Base-by-base conservation (phyloP, 257 asterid species). In the Lithospermum erythrorhizon region DNA sequence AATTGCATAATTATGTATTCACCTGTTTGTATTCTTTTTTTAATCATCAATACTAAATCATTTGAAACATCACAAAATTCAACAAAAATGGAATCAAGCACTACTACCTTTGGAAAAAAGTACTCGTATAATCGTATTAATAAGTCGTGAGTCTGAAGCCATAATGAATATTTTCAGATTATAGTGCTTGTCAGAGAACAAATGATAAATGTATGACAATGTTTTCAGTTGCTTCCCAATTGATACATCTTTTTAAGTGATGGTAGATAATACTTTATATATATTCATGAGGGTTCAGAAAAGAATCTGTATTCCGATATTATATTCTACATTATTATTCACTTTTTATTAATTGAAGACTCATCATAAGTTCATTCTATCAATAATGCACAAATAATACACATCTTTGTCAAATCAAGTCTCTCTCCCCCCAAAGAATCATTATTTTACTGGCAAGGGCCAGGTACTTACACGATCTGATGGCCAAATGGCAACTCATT, bases 101-200 rank as follows among this genome's bases (percentile, higher is more conserved):
- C 3, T 16, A 41, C 48, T 41, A 41, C 15, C 9, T 41, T 9
- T 0, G 4, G 9, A 41, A 9, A 41, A 41, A 41, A 41, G 10
- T 9, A 32, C 41, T 32, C 41, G 41, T 41, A 1, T 41, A 35
- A 35, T 25, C 29, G 29, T 32, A 6, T 9, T 3, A 54, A 20
- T 55, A 56, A 68, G 6, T 32, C 29, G 64, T 21, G 9, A 49
- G 52, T 56, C 35, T 30, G 68, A 71, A 71, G 68, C 72, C n/a
- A 66, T 62, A 65, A 66, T 72, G 72, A 67, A 67, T 67, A 67
- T 48, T 41, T 25, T 52, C 22, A 49, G 25, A n/a, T n/a, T 62
- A 22, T 45, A 56, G 51, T 57, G 53, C 53, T 22, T 53, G 70
- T 22, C 70, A 58, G 70, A 59, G 65, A 70, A 70, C 65, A 68